Base-by-base conservation (phyloP, 768 basidiomycete species). In the Mycena amicta region DNA sequence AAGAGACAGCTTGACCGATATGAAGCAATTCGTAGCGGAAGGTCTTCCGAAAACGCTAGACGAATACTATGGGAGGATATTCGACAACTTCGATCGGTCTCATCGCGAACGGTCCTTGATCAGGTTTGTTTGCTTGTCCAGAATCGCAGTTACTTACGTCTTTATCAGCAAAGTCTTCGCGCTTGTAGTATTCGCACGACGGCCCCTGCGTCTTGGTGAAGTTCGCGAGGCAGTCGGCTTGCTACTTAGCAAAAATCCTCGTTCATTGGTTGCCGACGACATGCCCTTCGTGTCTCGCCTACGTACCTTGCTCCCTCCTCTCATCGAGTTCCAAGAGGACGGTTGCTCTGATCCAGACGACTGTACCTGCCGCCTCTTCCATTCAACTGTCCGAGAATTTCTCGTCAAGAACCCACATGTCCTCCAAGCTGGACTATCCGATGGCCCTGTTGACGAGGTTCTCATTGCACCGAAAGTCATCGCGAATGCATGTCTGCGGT, bases 331-430 rank as follows among this genome's bases (percentile, higher is more conserved):
- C 12, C 52, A 53, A 13, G 26, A 46, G 4, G 50, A 55, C 20
- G 56, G 31, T 5, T 27, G 49, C 18, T 26, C 43, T 25, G 66
- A 67, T 18, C 26, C 47, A 2, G 49, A 51, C 26, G 49, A 63
- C 20, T 59, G 53, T 28, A 63, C 56, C 5, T 73, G 71, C 58
- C 69, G 62, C 22, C 61, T 73, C 15, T 57, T 68, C 52, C 71
- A 72, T 50, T 68, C 65, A 15, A 72, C 65, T 23, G 64, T 72
- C 15, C 62, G 58, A 27, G 61, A 67, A 13, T 73, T 72, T 50
- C 51, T 73, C 5, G 25, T 52, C 30, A 37, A 57, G 29, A 45
- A 66, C 41, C 64, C 68, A 20, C 49, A 43, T 13, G 43, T 66
- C 23, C 59, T 72, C 4, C 45, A 61, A 28, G 27, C 26, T 6